Base-by-base conservation (phyloP, 2,329 filamentous ascomycete genomes). In the Stagonosporopsis rhizophila region DNA sequence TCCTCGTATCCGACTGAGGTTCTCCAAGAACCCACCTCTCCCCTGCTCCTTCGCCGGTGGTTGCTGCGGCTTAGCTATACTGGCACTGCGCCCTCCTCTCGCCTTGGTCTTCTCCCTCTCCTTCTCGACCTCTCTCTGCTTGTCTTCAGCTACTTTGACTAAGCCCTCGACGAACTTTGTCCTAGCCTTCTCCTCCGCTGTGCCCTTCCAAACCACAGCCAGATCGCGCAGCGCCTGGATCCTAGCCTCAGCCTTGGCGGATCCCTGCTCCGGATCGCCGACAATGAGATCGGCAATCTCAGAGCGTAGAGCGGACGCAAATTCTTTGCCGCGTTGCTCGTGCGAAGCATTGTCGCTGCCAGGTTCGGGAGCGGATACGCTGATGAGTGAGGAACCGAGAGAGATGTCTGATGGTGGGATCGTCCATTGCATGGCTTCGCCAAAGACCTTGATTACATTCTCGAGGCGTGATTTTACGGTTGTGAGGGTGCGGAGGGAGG, bases 351-450 rank as follows among this genome's bases (percentile, higher is more conserved):
- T 82, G 64, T 84, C 83, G 55, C 77, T 83, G 17, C 87, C 88
- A 0, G 87, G 84, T 52, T 94, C 90, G 0, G 94, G 93, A 0
- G 90, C 91, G 0, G 93, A 96, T 12, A 97, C 92, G 6, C 91
- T 96, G 42, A 97, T 87, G 69, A 97, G 92, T 0, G 90, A 92
- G 0, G 91, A 94, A 41, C 89, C 86, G 53, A 96, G 85, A 0
- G 90, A 94, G 12, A 93, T 78, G 71, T 96, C 92, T 0, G 91
- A 96, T 0, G 94, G 93, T 0, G 94, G 91, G 45, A 97, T 87
- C 1, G 91, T 89, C 83, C 96, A 98, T 66, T 96, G 89, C 91
- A 98, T 96, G 28, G 95, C 94, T 67, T 96, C 89, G 37, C 93
- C 94, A 74, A 99, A 99, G 1, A 89, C 89, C 74, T 91, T 90